Base-by-base conservation (phyloP, 352 stramenopile genomes). In the Globisporangium sylvaticum region DNA sequence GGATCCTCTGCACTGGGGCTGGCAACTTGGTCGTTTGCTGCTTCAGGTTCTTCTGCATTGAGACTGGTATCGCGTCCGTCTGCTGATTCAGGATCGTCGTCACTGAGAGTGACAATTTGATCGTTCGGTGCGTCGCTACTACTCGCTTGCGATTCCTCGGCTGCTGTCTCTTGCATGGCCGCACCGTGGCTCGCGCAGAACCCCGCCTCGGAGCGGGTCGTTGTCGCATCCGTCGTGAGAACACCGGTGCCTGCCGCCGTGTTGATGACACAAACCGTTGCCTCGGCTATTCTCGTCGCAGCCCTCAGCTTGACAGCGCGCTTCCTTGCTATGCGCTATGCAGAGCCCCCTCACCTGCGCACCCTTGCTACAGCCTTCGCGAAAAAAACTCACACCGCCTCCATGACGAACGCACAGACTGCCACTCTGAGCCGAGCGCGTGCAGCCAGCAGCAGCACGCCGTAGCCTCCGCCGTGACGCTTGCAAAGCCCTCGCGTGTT, bases 311-410 rank as follows among this genome's bases (percentile, higher is more conserved):
- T 63, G 57, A 63, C 88, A 95, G 8, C 88, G 87, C 25, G 89
- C 66, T 1, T 80, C 85, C 20, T 84, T 85, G 29, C 87, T 84
- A 73, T 96, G 88, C 0, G 81, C 78, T 60, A 91, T 92, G 76
- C 88, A 95, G n/a, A n/a, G n/a, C n/a, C n/a, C n/a, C n/a, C n/a
- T n/a, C n/a, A n/a, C n/a, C n/a, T n/a, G n/a, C n/a, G n/a, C n/a
- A n/a, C n/a, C n/a, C n/a, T n/a, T 59, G 27, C 14, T 8, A 6
- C 54, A 59, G 6, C 25, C 54, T 22, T 34, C 24, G 18, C 44
- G 4, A 1, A 29, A 59, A 20, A 27, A 59, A 5, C 54, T 15
- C 18, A 18, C 54, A 12, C 54, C 54, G 4, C 54, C 54, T 14
- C 54, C 54, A 25, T 59, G 54, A 6, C 27, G 10, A 25, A 59